Percentiles rank a stretch among this genome's conserved stretches.
Evolutionary conservation across 148 eudicot species (phyloP).

Genomic region (Heliamphora exappendiculata): DNA sequence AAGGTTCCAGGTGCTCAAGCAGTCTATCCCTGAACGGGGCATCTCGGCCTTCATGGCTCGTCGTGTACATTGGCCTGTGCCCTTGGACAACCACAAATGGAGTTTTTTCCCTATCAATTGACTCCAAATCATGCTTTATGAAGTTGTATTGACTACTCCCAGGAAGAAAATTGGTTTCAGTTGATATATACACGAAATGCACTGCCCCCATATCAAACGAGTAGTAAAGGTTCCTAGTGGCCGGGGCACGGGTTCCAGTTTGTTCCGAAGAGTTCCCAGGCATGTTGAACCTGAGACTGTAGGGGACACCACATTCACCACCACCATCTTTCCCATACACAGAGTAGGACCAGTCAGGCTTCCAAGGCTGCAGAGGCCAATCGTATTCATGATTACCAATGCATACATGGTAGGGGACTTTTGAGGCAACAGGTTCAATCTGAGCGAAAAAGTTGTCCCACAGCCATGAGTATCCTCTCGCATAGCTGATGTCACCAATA

Average conservation of each 20-base stretch:
- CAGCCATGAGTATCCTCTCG: constrained; percentile 85
- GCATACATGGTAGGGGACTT: constrained; percentile 82
- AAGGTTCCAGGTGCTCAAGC: constrained; percentile 65
- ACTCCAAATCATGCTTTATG: constrained; percentile 70
- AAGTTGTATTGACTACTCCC: constrained; percentile 78
- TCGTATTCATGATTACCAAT: constrained; percentile 96
- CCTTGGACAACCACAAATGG: constrained; percentile 96
- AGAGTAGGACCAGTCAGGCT: constrained; percentile 69
- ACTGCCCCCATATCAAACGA: constrained; percentile 69
- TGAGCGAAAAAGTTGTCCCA: constrained; percentile 93
- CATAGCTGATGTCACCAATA: constrained; percentile 90
- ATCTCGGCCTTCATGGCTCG: constrained; percentile 60
- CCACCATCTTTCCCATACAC: constrained; percentile 79
- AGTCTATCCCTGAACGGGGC: constrained; percentile 46
- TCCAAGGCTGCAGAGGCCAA: constrained; percentile 94
- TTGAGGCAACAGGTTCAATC: constrained; percentile 76
- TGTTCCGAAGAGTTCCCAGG: constrained; percentile 85
- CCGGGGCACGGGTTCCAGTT: constrained; percentile 71
- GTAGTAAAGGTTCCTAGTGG: constrained; percentile 80
- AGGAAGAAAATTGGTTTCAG: constrained; percentile 79
- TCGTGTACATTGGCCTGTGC: constrained; percentile 97
- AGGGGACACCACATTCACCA: constrained; percentile 99
- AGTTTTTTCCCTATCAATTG: constrained; percentile 64
- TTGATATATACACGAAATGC: constrained; percentile 83
- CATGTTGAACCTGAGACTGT: constrained; percentile 85